Evolutionary conservation across 2,329 filamentous ascomycete genomes (phyloP), one percentile per base, ranked within the genome.

Genomic region (Cordyceps javanica): DNA sequence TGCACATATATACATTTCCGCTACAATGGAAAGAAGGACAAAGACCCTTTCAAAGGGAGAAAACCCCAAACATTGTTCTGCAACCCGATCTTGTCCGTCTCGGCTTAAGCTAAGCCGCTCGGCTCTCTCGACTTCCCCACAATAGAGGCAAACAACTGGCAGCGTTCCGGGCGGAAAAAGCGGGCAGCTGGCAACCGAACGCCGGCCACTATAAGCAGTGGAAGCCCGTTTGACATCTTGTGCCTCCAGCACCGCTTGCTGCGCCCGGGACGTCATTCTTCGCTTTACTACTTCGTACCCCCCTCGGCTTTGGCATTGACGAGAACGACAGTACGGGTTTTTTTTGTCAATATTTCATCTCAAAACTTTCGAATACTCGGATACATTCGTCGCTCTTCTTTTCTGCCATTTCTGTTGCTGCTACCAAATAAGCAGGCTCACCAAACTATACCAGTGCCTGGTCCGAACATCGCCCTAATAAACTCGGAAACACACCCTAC

Each of bases 41-140:
- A 41, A 41, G n/a, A n/a, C n/a, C n/a, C n/a, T n/a, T n/a, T n/a
- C n/a, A n/a, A n/a, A n/a, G n/a, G n/a, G n/a, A n/a, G n/a, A 41
- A 41, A 10, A 23, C n/a, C 13, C 34, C 34, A 8, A 41, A 10
- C n/a, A 4, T 11, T 21, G 38, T 21, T 19, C n/a, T n/a, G n/a
- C n/a, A n/a, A 9, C 38, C 38, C n/a, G 38, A 9, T 21, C 38
- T 41, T 9, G 5, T 28, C 41, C 25, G 10, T 25, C 45, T 56
- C 55, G 55, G 55, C 55, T 57, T 57, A 57, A 45, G 55, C 46
- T 57, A 51, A 57, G 46, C 48, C 55, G 55, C 48, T 57, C 55
- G 46, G 48, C 46, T 45, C 38, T n/a, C 19, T 28, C 9, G 16
- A 11, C 36, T 23, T 42, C 54, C 54, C 44, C 54, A 56, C 44